Conservation (phyloP, 1,139 yeast species). For the Torulaspora pretoriensis region DNA sequence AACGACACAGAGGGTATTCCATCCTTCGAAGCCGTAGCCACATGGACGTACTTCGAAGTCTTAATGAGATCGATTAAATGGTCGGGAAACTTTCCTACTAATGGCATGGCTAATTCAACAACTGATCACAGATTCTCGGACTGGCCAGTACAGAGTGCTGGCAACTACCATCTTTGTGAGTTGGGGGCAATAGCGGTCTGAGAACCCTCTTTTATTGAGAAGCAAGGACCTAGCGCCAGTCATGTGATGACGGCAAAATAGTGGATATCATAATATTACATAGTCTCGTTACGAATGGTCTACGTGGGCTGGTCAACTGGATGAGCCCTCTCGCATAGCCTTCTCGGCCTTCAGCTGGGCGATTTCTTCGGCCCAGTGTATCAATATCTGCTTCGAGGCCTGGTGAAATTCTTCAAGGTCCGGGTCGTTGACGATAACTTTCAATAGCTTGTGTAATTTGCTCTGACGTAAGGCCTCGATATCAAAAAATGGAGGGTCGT, state of each 20-base stretch:
- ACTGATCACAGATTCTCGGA: not conserved
- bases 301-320: not conserved
- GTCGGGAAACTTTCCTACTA: slow-evolving; percentile 46
- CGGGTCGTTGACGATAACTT: slow-evolving; percentile 29
- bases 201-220: not conserved
- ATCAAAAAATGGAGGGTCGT: slow-evolving; percentile 33
- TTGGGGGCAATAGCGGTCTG: not conserved
- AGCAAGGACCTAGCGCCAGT: not conserved
- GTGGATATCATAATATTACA: not conserved
- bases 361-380: slow-evolving; percentile 27
- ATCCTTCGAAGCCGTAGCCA: slow-evolving; percentile 65
- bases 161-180: not conserved
- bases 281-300: not conserved
- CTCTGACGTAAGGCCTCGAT: slow-evolving; percentile 29
- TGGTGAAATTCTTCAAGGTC: slow-evolving; percentile 32
- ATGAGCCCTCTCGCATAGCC: slow-evolving; percentile 9
- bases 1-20: slow-evolving; percentile 77
- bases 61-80: slow-evolving; percentile 52
- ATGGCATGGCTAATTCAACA: slow-evolving; percentile 12
- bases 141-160: not conserved
- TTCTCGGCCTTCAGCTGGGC: slow-evolving; percentile 28
- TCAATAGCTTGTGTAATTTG: slow-evolving; percentile 33
- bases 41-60: slow-evolving; percentile 66
- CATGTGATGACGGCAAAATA: not conserved
- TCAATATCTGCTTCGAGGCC: slow-evolving; percentile 26